Evolutionary conservation across 2,329 filamentous ascomycete species (phyloP), one percentile per base, ranked within the genome.

Genomic region (Gnomoniopsis sp.): DNA sequence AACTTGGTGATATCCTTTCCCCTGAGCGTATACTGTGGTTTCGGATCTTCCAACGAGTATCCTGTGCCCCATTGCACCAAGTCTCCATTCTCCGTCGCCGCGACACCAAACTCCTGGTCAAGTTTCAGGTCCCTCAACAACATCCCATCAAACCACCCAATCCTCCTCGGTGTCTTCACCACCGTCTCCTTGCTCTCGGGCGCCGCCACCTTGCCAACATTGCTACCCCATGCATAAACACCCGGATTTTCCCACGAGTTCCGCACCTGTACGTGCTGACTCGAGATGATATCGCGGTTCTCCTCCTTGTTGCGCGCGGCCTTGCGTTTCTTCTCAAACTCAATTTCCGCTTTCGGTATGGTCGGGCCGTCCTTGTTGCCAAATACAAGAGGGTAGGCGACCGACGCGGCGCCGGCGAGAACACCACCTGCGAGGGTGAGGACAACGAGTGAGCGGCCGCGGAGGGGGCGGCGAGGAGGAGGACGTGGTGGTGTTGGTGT

Each of bases 191-290:
- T 82, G 10, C 89, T 93, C 63, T 89, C 87, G 1, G 93, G 92
- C 46, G 93, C 92, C 41, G 90, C 90, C n/a, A 96, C 93, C 65
- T 83, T 84, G 61, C 92, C 91, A 17, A 79, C 78, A 68, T 99
- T 99, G 19, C 89, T 91, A 0, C 95, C 95, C 93, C 95, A 99
- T 6, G 89, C 86, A 74, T 96, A 98, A 0, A 98, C 89, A 2
- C 93, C 95, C 0, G 95, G 93, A 61, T 90, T 87, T 73, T 86
- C 84, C 81, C 83, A 86, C 73, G 90, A 96, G 69, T 85, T 86
- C 75, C 90, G 91, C 59, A 96, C 89, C 75, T 97, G 93, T 6
- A 91, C 76, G 74, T 96, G 91, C 71, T 96, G 91, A 12, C 89
- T 90, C 69, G 89, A 93, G 65, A 96, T 85, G 58, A 89, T 74